These are phyloP conservation scores for Polysphondylium violaceum DNA, from an alignment of 78 protist genomes.

Conservation along the genomic window DNA sequence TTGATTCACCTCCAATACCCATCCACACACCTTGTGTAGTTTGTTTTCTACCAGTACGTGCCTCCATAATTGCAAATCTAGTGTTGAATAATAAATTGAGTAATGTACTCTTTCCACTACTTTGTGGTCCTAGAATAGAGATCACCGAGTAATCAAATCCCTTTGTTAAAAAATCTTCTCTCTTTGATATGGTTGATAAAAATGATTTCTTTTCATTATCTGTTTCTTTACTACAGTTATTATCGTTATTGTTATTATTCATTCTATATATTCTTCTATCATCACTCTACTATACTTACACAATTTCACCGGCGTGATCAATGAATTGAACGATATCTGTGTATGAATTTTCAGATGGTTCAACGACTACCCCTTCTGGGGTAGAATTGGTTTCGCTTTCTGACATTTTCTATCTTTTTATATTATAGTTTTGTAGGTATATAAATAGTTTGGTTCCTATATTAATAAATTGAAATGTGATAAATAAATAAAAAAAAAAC, in stretches of 20 bases:
- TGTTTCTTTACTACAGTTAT: slow-evolving; percentile 35
- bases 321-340: slow-evolving; percentile 70
- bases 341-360: background rate
- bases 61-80: slow-evolving; percentile 89
- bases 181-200: slow-evolving; percentile 56
- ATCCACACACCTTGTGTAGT: slow-evolving; percentile 93
- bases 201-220: slow-evolving; percentile 50
- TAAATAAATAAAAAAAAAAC: too few relatives aligned
- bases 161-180: slow-evolving; percentile 48
- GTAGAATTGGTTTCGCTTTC: slow-evolving; percentile 13
- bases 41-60: slow-evolving; percentile 81
- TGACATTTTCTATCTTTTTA: too few relatives aligned
- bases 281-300: slow-evolving; percentile 30
- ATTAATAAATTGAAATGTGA: too few relatives aligned
- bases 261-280: too few relatives aligned
- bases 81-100: slow-evolving; percentile 93
- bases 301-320: slow-evolving; percentile 67
- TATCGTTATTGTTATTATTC: too few relatives aligned
- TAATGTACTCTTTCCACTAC: slow-evolving; percentile 95
- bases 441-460: too few relatives aligned
- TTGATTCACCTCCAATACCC: slow-evolving; percentile 14
- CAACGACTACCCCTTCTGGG: background rate
- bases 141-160: slow-evolving; percentile 90
- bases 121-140: slow-evolving; percentile 94
- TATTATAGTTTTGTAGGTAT: too few relatives aligned